A percentile compares a stretch with the other conserved stretches of the same genome.
Evolutionary conservation across 352 stramenopile genomes (phyloP).

Genomic region (Salisapilia sapeloensis): DNA sequence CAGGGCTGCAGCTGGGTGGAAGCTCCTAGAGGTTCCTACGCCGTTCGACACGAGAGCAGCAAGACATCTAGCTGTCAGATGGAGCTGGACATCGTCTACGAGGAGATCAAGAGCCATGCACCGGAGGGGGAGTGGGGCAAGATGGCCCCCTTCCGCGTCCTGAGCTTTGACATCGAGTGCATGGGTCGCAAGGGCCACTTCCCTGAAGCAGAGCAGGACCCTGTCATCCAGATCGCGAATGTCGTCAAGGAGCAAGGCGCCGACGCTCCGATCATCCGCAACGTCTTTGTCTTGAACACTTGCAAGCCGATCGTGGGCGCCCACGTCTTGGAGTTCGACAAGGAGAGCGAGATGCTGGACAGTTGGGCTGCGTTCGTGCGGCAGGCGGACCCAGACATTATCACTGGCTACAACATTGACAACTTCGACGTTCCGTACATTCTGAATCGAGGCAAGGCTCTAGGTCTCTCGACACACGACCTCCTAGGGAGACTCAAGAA

Average conservation of each 20-base stretch:
- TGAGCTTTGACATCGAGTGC: constrained; percentile 99
- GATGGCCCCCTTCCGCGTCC: constrained; percentile 92
- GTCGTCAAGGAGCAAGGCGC: constrained; percentile 84
- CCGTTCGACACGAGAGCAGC: constrained; percentile 36
- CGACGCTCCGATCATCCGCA: constrained; percentile 62
- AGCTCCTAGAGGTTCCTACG: constrained; percentile 84
- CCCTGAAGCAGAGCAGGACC: constrained; percentile 85
- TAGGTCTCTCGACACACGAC: constrained; percentile 66
- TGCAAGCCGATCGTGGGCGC: constrained; percentile 97
- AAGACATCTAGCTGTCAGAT: constrained; percentile 88
- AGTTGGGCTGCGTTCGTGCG: constrained; percentile 95
- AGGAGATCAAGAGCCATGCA: constrained; percentile 89
- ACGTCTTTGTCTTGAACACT: constrained; percentile 96
- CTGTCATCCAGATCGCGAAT: constrained; percentile 99
- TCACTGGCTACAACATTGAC: constrained; percentile 99
- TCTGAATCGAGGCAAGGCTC: constrained; percentile 92
- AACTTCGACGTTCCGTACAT: constrained; percentile 99
- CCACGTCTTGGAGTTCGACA: constrained; percentile 93
- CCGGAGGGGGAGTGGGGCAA: constrained; percentile 92
- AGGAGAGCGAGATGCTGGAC: constrained; percentile 93
- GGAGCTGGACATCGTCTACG: constrained; percentile 97
- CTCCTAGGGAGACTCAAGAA: constrained; percentile 81
- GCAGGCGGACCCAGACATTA: constrained; percentile 93
- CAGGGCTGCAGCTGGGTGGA: constrained; percentile 96
- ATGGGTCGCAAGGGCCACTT: constrained; percentile 95